Conservation (phyloP, 108 stramenopile genomes). For the Skeletonema menzelii region DNA sequence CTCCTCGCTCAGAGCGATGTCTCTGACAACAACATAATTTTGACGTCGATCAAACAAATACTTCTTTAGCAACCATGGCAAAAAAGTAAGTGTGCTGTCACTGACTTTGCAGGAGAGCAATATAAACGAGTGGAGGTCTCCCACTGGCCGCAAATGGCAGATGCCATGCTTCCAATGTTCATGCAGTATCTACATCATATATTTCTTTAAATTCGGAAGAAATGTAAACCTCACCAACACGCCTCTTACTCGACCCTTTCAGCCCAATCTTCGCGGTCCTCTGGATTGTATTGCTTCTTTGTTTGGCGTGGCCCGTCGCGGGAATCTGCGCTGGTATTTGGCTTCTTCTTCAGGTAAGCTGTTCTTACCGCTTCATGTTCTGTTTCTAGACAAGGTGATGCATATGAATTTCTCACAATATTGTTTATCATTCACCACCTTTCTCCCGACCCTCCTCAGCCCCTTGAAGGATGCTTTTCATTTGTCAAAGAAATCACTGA, state of each 20-base stretch:
- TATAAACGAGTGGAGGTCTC: too few relatives aligned
- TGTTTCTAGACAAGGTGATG: not conserved
- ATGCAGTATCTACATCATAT: too few relatives aligned
- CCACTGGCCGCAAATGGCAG: too few relatives aligned
- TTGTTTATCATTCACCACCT: not conserved
- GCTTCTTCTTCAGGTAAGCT: constrained; percentile 43
- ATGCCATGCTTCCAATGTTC: not conserved
- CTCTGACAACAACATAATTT: too few relatives aligned
- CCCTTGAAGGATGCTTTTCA: constrained; percentile 68
- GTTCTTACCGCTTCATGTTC: not conserved
- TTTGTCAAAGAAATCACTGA: constrained; percentile 60
- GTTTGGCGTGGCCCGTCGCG: constrained; percentile 47
- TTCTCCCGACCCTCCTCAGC: constrained; percentile 37
- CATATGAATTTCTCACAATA: not conserved
- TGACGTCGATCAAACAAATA: not conserved
- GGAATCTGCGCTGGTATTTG: constrained; percentile 45
- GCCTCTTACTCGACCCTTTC: constrained; percentile 3
- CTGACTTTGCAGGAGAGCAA: too few relatives aligned
- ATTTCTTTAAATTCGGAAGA: too few relatives aligned
- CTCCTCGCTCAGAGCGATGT: not conserved
- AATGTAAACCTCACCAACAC: too few relatives aligned
- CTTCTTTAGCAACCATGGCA: constrained; percentile 52
- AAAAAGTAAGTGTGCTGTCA: constrained; percentile 40
- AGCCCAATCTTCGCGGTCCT: constrained; percentile 35
- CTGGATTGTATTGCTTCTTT: constrained; percentile 51